Conservation (phyloP, 2,329 filamentous ascomycete genomes). For the Fusarium acutatum region DNA sequence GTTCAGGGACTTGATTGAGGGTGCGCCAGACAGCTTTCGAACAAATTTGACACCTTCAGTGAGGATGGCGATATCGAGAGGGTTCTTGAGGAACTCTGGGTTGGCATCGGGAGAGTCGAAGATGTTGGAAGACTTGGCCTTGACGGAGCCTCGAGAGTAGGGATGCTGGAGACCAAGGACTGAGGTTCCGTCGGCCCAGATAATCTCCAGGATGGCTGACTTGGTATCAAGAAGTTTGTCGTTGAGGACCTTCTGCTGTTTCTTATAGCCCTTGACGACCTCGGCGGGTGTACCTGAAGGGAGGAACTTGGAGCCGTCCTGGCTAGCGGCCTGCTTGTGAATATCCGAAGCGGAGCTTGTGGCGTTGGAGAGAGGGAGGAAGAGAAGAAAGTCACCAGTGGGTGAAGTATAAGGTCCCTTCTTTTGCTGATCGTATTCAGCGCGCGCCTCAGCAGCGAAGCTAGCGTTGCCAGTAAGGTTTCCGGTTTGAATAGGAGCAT, state of each 20-base stretch:
- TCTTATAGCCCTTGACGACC: constrained; percentile 23
- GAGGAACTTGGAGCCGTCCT: constrained; percentile 19
- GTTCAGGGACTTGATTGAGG: constrained; percentile 4
- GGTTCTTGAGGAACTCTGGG: constrained; percentile 28
- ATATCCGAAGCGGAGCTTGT: constrained; percentile 6
- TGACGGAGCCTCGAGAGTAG: constrained; percentile 34
- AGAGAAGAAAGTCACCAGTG: constrained; percentile 21
- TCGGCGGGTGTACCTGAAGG: constrained; percentile 8
- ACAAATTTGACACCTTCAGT: constrained; percentile 24
- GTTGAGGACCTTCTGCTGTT: constrained; percentile 29
- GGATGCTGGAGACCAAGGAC: constrained; percentile 33
- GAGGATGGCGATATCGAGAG: constrained; percentile 16
- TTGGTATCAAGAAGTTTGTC: constrained; percentile 3
- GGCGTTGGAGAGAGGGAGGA: constrained; percentile 25
- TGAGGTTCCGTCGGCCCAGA: constrained; percentile 28
- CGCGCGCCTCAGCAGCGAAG: constrained; percentile 20
- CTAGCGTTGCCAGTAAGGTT: constrained; percentile 28
- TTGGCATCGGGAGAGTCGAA: constrained; percentile 30
- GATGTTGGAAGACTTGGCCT: constrained; percentile 18
- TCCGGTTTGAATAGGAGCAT: constrained; percentile 8
- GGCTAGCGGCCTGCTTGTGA: neutral
- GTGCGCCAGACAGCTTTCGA: constrained; percentile 1
- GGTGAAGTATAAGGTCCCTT: constrained; percentile 23
- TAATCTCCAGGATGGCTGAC: constrained; percentile 26
- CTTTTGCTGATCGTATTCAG: constrained; percentile 13